These are phyloP conservation scores for Pyricularia sp. DNA, from an alignment of 2,329 filamentous ascomycete species.

Conservation along the genomic window DNA sequence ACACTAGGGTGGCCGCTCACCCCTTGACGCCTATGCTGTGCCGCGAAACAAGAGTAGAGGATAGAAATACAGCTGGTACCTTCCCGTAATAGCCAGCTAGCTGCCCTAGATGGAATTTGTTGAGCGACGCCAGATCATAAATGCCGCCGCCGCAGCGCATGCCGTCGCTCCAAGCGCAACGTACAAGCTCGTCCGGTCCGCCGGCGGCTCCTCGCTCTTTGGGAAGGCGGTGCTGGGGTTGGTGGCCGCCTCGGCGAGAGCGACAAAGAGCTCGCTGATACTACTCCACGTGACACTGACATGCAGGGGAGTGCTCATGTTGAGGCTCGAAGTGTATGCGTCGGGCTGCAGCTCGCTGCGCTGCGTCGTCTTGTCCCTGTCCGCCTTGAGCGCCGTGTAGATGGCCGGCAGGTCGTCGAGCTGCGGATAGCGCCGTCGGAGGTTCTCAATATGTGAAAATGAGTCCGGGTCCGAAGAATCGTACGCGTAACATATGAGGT, in stretches of 20 bases:
- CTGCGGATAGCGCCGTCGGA: constrained; percentile 67
- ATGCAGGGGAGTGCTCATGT: constrained; percentile 84
- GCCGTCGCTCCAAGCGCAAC: constrained; percentile 66
- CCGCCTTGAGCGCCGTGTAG: constrained; percentile 88
- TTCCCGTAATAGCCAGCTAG: neutral
- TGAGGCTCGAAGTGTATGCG: constrained; percentile 70
- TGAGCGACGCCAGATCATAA: constrained; percentile 40
- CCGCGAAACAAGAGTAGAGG: neutral
- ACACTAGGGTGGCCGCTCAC: neutral
- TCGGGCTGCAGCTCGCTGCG: constrained; percentile 83
- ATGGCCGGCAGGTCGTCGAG: constrained; percentile 83
- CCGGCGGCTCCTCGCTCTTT: constrained; percentile 72
- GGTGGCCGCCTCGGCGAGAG: constrained; percentile 79
- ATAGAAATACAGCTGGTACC: neutral
- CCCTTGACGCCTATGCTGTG: neutral
- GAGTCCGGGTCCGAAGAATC: constrained; percentile 95
- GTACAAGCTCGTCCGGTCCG: constrained; percentile 75
- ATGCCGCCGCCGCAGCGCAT: constrained; percentile 48
- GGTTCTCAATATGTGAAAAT: constrained; percentile 77
- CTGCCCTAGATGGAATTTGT: neutral
- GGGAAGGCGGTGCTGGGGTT: constrained; percentile 82
- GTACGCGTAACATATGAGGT: constrained; percentile 89
- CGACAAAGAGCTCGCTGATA: constrained; percentile 87
- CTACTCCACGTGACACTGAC: constrained; percentile 91
- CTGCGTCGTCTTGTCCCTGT: constrained; percentile 94